Base-by-base conservation (phyloP, 495 filamentous ascomycete species). In the Penicillium diatomitis region DNA sequence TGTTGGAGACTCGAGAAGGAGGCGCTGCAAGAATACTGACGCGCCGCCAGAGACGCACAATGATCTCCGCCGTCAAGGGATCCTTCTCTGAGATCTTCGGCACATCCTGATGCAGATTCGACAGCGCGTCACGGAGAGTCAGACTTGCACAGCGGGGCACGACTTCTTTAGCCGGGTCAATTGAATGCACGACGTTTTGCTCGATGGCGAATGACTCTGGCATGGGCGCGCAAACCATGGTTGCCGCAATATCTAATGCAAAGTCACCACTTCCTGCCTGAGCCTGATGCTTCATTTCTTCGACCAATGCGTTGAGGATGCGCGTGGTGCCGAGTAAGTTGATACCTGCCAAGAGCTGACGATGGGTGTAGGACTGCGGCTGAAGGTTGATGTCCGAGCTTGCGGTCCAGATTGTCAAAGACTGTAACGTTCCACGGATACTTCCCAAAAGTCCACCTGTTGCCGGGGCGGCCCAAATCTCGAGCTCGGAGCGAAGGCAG, bases 281-380 rank as follows among this genome's bases (percentile, higher is more conserved):
- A 29, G 58, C 67, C 55, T 81, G 73, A 10, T 72, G 64, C 44
- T 82, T 84, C 8, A 90, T 62, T 60, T 95, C 89, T 12, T 88
- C 80, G 30, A 92, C 51, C 7, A 95, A 68, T 5, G 77, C 65
- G 1, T 62, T 47, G 0, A 95, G 64, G 0, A 90, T 70, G 10
- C 75, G 73, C 27, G 66, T 71, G 0, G 88, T 76, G 44, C 90
- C 89, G 1, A 88, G 76, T 32, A 92, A 75, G n/a, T 78, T 77
- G 46, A 84, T 65, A 0, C 79, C 82, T 0, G 76, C 69, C 9
- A 86, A 67, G 5, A 92, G 65, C 48, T 88, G 86, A 9, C 85
- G 81, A 60, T 91, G 87, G 0, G 86, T 88, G 65, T 95, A 96
- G 9, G 76, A 74, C 1, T 85, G 79, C 6, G 88, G 85, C 35